Evolutionary conservation across 192 early-diverging fungal species (phyloP).

Genomic region (Coemansia umbellata): DNA sequence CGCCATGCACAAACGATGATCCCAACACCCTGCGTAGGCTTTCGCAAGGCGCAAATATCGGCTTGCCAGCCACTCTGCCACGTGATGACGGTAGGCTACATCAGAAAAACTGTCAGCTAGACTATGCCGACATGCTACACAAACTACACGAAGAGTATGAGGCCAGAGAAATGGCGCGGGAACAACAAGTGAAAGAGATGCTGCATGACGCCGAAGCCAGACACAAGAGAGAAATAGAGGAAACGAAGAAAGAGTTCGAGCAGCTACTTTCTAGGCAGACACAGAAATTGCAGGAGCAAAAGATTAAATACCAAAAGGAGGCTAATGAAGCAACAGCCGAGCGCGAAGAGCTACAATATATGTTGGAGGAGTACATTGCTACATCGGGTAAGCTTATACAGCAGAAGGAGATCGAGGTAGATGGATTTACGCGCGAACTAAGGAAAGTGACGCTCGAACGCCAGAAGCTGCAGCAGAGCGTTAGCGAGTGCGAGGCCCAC

Average conservation of each 20-base stretch:
- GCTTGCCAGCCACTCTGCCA: too few species aligned
- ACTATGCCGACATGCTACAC: too few species aligned
- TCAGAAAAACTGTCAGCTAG: too few species aligned
- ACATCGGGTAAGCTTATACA: conserved; percentile 24
- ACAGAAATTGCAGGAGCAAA: conserved; percentile 4
- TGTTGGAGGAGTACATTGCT: conserved; percentile 33
- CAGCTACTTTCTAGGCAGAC: conserved; percentile 5
- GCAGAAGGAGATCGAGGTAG: conserved; percentile 23
- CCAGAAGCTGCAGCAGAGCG: conserved; percentile 19
- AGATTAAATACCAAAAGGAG: not conserved
- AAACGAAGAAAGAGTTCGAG: conserved; percentile 8
- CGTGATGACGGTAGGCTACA: too few species aligned
- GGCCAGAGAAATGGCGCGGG: not conserved
- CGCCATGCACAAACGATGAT: too few species aligned
- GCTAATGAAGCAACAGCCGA: conserved; percentile 1
- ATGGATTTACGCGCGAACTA: conserved; percentile 30
- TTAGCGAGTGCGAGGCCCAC: conserved; percentile 1
- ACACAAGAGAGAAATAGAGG: conserved; percentile 3
- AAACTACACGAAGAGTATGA: too few species aligned
- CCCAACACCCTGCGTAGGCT: too few species aligned
- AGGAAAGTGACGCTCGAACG: conserved; percentile 30
- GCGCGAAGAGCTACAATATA: conserved; percentile 22
- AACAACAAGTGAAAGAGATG: not conserved
- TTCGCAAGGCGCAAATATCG: too few species aligned
- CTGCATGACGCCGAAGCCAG: conserved; percentile 6